Evolutionary conservation across 768 basidiomycete species (phyloP).

Genomic region (Tricholoma sp.): DNA sequence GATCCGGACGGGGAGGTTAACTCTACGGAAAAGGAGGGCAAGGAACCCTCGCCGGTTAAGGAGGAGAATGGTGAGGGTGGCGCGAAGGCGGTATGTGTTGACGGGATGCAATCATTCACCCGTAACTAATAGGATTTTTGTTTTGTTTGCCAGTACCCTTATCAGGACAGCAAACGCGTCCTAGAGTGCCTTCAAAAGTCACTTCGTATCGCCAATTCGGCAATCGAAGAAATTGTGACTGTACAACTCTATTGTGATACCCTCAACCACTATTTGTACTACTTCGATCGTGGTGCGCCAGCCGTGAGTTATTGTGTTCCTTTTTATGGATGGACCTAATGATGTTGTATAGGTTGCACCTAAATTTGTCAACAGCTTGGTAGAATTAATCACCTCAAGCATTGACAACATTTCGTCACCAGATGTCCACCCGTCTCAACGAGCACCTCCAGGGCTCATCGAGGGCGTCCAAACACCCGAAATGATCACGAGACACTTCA

Average conservation of each 20-base stretch:
- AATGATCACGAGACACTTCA: conserved; percentile 91
- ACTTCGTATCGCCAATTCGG: conserved; percentile 91
- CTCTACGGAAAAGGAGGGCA: conserved; percentile 25
- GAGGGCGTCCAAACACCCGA: conserved; percentile 92
- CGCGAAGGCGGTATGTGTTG: conserved; percentile 50
- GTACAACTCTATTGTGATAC: conserved; percentile 96
- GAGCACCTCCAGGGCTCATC: conserved; percentile 82
- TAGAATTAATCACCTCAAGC: conserved; percentile 91
- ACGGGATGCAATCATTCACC: background rate
- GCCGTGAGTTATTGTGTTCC: conserved; percentile 52
- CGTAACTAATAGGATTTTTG: background rate
- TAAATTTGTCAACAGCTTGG: conserved; percentile 94
- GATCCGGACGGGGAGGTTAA: conserved; percentile 34
- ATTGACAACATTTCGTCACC: conserved; percentile 88
- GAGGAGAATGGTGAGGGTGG: conserved; percentile 38
- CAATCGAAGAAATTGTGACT: conserved; percentile 94
- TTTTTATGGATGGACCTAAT: background rate
- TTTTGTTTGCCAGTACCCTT: conserved; percentile 52
- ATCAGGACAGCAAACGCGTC: conserved; percentile 95
- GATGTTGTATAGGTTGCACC: conserved; percentile 64
- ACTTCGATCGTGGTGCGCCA: conserved; percentile 88
- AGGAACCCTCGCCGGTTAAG: conserved; percentile 34
- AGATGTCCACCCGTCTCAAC: conserved; percentile 83
- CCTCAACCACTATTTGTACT: conserved; percentile 93
- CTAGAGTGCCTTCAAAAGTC: conserved; percentile 97